phyloP scores from a whole-genome alignment of 2,329 filamentous ascomycete species.

The Colletotrichum gigasporum region DNA sequence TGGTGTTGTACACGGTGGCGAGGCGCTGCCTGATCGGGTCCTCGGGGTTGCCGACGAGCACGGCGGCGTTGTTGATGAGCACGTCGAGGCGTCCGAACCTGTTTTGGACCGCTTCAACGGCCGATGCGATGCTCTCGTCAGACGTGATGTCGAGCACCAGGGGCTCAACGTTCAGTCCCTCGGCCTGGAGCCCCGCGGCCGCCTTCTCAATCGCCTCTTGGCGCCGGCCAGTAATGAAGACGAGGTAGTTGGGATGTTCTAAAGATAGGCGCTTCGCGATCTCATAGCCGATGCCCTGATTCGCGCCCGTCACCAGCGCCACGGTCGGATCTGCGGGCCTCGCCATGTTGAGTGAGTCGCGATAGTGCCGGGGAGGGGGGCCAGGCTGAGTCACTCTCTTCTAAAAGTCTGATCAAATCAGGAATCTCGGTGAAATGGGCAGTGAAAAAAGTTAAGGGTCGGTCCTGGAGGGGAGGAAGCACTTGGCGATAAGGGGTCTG shows the following conservation, averaged over 20 bases:
- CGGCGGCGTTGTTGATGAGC: constrained; percentile 70
- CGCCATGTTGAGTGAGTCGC: not conserved
- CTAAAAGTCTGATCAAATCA: not conserved
- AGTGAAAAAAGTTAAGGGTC: too few relatives aligned
- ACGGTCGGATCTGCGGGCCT: not conserved
- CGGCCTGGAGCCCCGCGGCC: not conserved
- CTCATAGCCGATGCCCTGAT: constrained; percentile 30
- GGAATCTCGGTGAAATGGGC: too few relatives aligned
- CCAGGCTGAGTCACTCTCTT: too few relatives aligned
- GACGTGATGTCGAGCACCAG: constrained; percentile 64
- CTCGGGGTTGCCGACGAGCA: constrained; percentile 64
- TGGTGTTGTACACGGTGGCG: constrained; percentile 64
- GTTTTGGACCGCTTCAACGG: constrained; percentile 47
- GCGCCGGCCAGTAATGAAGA: constrained; percentile 17
- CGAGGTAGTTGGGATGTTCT: constrained; percentile 15
- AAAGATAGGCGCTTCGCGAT: constrained; percentile 13
- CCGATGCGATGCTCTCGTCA: constrained; percentile 47
- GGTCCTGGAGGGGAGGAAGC: too few relatives aligned
- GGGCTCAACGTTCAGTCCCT: constrained; percentile 34
- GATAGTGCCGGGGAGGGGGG: too few relatives aligned
- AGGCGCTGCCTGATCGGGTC: constrained; percentile 58
- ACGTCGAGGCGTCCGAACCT: constrained; percentile 67
- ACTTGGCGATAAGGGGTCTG: too few relatives aligned
- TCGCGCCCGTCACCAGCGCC: constrained; percentile 26
- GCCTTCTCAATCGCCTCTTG: constrained; percentile 21